A percentile compares a stretch with the other conserved stretches of the same genome.
Conservation (phyloP, 345 rosid species). For the Camelina neglecta region DNA sequence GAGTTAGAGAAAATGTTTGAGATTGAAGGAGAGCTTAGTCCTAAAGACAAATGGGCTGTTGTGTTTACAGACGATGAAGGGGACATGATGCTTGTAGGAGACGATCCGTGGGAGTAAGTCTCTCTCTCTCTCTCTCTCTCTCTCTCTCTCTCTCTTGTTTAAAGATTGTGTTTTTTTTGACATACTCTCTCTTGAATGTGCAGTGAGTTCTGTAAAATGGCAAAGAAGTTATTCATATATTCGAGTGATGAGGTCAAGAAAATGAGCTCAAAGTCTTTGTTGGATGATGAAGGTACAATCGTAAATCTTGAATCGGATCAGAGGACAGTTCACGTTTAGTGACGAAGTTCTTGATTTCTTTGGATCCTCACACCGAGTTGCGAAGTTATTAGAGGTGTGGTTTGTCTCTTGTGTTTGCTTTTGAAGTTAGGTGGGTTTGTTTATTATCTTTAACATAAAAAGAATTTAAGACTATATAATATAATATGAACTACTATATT, state of each 20-base stretch:
- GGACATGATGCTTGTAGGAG: slow-evolving; percentile 78
- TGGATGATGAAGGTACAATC: slow-evolving; percentile 47
- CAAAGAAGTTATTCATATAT: slow-evolving; percentile 63
- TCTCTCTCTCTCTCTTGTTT: neutral
- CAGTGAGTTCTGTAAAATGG: slow-evolving; percentile 85
- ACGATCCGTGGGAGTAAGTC: slow-evolving; percentile 80
- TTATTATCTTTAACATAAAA: slow-evolving; percentile 25
- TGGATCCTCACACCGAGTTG: slow-evolving; percentile 9
- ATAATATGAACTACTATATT: neutral
- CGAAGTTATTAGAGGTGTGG: slow-evolving; percentile 25
- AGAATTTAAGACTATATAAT: slow-evolving; percentile 13
- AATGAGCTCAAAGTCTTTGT: slow-evolving; percentile 49
- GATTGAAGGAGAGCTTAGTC: slow-evolving; percentile 61
- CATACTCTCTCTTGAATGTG: slow-evolving; percentile 14
- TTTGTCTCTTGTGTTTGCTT: neutral
- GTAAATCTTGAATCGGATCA: slow-evolving; percentile 50
- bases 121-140: neutral
- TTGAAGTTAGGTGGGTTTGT: slow-evolving; percentile 30
- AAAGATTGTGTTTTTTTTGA: slow-evolving; percentile 16
- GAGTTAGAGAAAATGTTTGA: slow-evolving; percentile 78
- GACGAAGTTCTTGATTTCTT: slow-evolving; percentile 14
- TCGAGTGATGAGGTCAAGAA: slow-evolving; percentile 66
- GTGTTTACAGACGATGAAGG: slow-evolving; percentile 80
- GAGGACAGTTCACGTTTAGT: slow-evolving; percentile 39
- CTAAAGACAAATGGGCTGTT: slow-evolving; percentile 61